Evolutionary conservation across 371 early-diverging fungal genomes (phyloP), one percentile per base, ranked within the genome.

Genomic region (Basidiobolus heterosporus): DNA sequence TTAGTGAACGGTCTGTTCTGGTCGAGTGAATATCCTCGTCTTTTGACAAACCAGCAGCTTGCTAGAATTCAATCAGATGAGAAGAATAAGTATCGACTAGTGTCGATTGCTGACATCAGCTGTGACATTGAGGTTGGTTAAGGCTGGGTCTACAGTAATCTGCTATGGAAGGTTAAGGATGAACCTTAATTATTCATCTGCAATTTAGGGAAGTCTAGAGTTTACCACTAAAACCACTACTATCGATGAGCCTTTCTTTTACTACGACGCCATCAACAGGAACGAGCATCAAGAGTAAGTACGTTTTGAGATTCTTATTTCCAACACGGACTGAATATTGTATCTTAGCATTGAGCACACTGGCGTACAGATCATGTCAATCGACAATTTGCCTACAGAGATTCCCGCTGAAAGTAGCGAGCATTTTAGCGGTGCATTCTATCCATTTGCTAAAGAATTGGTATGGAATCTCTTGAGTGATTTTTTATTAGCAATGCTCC

Each of bases 1-100:
- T 66, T 96, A n/a, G 68, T 91, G 44, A 95, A 92, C 47, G 97
- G 96, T 13, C 86, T 88, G 39, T 97, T 88, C 61, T 97, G 97
- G 97, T 85, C 88, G 52, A 50, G 66, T 11, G 62, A 72, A 38
- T 91, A 68, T 59, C 97, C 97, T n/a, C 78, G 92, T 13, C 65
- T 95, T 43, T 52, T 97, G 58, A 90, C 90, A 15, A 84, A 71
- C 16, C 66, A 72, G 38, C 91, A 96, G 46, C 59, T 85, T 17
- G 52, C 58, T 11, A 52, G 72, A n/a, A 64, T 94, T 43, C 76
- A 80, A 57, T 49, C 63, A 56, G 47, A 65, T 35, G 71, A 69
- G n/a, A 57, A 75, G 30, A 60, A 71, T 21, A 69, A 69, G 38
- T 68, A 79, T 38, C 66, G 84, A 43, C 70, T 95, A 77, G 70